Base-by-base conservation (phyloP, 306 rosid genomes). In the Macrotyloma uniflorum region DNA sequence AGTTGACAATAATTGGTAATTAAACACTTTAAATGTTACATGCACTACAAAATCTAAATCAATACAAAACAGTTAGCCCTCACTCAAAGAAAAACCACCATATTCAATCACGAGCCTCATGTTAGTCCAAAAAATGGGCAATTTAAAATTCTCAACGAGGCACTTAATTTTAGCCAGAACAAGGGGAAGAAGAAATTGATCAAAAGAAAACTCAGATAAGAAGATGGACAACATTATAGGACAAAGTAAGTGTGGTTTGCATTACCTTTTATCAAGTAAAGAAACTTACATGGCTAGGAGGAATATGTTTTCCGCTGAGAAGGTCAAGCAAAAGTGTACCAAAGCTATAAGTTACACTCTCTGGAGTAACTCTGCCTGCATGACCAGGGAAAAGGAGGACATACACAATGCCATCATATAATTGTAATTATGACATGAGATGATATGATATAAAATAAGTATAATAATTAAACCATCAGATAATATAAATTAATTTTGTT, bases 321-420 rank as follows among this genome's bases (percentile, higher is more conserved):
- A 95, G 99, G 84, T 95, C 99, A 72, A 95, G 93, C 87, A 91
- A 85, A 80, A 95, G 96, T 75, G 98, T 95, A 36, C 99, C 99
- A 80, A 95, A 95, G 83, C 98, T 95, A 65, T 93, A 95, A 26
- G 84, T 93, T 54, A 93, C 99, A 78, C 97, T 95, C 82, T 95
- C 98, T 32, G 98, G 88, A 23, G 94, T 93, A 51, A 95, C 94
- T 86, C 97, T 90, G 15, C 99, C 99, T 95, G 77, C 75, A 79
- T 45, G 76, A 36, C 72, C 83, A 79, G n/a, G 70, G 62, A 67
- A 76, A 77, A 65, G 74, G 76, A 36, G 75, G 46, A 72, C 20
- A 43, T 18, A 18, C 19, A 49, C 38, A 77, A 69, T 32, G 43
- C 6, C 40, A 45, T 61, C 83, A 72, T 22, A 32, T 40, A 67